These are phyloP conservation scores for Gynochthodes officinalis DNA, from an alignment of 257 asterid genomes.

Conservation along the genomic window DNA sequence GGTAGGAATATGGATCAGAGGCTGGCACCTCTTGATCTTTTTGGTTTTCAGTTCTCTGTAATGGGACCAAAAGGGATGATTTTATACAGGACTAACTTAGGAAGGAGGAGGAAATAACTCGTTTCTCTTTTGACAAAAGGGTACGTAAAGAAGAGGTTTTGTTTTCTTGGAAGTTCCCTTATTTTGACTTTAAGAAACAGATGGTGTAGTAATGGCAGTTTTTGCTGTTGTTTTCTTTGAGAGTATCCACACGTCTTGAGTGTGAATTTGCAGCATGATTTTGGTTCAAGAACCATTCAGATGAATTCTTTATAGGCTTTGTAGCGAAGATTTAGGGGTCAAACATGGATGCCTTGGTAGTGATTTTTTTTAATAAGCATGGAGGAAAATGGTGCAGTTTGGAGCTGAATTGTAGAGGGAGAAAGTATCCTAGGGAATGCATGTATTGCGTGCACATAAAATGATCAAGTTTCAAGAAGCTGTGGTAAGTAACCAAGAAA, in stretches of 20 bases:
- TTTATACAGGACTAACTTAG: background rate
- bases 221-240: background rate
- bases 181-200: slow-evolving; percentile 10
- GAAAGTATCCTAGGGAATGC: background rate
- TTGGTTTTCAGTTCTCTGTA: background rate
- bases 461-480: background rate
- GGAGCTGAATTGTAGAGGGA: background rate
- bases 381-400: background rate
- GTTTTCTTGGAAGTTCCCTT: slow-evolving; percentile 12
- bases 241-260: slow-evolving; percentile 2
- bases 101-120: no score
- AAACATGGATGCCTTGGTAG: background rate
- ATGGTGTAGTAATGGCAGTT: no score
- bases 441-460: background rate
- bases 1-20: background rate
- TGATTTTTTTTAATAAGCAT: background rate
- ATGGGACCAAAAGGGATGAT: background rate
- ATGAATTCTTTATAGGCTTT: background rate
- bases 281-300: background rate
- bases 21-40: background rate
- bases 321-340: background rate
- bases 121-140: background rate
- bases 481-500: background rate
- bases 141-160: background rate
- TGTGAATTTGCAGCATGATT: background rate